Evolutionary conservation across 768 basidiomycete species (phyloP), one percentile per base, ranked within the genome.

Genomic region (Boletus coccyginus): DNA sequence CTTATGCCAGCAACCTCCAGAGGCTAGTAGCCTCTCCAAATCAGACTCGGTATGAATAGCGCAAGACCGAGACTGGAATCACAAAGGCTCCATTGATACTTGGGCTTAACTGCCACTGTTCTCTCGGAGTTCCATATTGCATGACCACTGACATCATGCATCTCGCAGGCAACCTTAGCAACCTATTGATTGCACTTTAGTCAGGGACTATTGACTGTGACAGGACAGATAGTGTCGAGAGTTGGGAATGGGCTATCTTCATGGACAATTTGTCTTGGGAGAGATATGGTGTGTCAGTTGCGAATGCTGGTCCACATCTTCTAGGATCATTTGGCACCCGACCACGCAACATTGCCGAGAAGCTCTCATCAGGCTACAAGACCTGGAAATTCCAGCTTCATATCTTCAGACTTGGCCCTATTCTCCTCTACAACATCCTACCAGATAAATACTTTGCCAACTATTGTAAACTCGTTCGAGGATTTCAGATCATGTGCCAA

Each of bases 121-220:
- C 17, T 9, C 40, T 41, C 3, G 12, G 40, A 21, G 8, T 41
- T 13, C 40, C 19, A 9, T 41, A 21, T 41, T 41, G n/a, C 40
- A 41, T 41, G 40, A 41, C 63, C 1, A 61, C 68, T 16, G 77
- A 81, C 56, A 21, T 41, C 2, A 41, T 41, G 40, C 40, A 81
- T 58, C 65, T 75, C 0, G n/a, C 40, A 21, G 40, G 19, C 6
- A 41, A 41, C 3, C 11, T 41, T 3, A 41, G 40, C 12, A 12
- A 41, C 5, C 19, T 41, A 11, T 21, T 41, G 19, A 41, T 41
- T 7, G 11, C 11, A 12, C 40, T 41, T 21, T 41, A 19, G 40
- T 21, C 41, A 3, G 42, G 68, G 0, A 74, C 72, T 43, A 16
- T 70, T 0, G 40, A 58, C 0, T 64, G 69, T 7, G 40, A 21